phyloP scores from a whole-genome alignment of 345 rosid genomes.

The Citrus trifoliata region DNA sequence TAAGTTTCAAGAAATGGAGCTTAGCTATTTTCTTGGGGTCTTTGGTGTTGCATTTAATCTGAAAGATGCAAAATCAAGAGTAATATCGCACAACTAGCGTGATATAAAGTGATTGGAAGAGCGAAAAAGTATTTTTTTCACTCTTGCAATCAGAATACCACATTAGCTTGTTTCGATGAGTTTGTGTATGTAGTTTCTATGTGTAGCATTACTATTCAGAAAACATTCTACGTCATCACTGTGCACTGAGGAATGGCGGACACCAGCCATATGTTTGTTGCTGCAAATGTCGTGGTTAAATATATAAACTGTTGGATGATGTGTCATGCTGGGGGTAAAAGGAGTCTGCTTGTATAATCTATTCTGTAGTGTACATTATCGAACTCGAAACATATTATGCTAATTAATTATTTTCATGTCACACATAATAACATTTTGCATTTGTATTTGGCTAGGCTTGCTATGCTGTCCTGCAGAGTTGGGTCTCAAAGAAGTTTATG shows the following conservation, averaged over 20 bases:
- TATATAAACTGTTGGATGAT: no score
- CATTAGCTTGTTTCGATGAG: neutral
- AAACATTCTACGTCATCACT: neutral
- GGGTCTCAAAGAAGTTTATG: constrained; percentile 93
- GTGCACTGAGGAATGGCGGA: neutral
- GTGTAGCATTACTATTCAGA: neutral
- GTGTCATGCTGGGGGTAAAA: neutral
- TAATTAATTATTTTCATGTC: neutral
- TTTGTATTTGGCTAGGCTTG: constrained; percentile 58
- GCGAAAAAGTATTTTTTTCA: neutral
- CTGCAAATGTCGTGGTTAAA: neutral
- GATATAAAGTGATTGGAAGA: neutral
- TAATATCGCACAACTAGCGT: neutral
- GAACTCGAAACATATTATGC: neutral
- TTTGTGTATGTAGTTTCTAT: neutral
- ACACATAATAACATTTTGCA: neutral
- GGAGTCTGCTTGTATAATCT: neutral
- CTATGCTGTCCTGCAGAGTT: constrained; percentile 80
- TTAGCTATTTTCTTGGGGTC: neutral
- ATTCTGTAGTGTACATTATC: neutral
- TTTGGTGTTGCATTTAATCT: neutral
- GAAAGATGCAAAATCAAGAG: neutral
- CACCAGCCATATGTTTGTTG: neutral
- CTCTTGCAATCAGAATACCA: neutral
- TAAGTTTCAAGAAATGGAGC: neutral